Conservation (phyloP, 2,329 filamentous ascomycete species). For the Thermoascus crustaceus region DNA sequence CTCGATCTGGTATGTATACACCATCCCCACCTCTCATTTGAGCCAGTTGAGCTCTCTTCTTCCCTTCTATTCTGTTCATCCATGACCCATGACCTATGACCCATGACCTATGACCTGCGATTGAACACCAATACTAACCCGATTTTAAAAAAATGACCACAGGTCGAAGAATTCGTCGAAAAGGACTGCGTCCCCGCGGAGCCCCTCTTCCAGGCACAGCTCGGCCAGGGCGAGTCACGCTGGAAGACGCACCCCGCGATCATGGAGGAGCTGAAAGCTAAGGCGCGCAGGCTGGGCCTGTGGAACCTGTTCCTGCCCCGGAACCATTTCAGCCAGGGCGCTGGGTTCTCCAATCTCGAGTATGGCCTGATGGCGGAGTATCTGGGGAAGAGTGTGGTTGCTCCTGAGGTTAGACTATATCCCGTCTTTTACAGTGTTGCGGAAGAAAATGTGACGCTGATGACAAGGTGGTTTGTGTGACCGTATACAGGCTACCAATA, state of each 20-base stretch:
- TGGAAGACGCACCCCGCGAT: conserved; percentile 74
- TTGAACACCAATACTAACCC: no score
- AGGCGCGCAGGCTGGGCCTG: conserved; percentile 72
- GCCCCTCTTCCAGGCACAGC: conserved; percentile 67
- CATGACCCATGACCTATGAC: no score
- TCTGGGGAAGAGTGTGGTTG: conserved; percentile 75
- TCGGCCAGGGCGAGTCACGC: conserved; percentile 66
- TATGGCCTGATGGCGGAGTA: conserved; percentile 97
- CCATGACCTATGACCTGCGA: no score
- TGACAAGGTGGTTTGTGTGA: conserved; percentile 1
- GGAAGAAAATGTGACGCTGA: neutral
- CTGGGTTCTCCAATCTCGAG: conserved; percentile 90
- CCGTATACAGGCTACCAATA: conserved; percentile 62
- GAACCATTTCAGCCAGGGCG: conserved; percentile 90
- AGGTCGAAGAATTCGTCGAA: conserved; percentile 92
- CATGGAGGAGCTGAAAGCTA: conserved; percentile 80
- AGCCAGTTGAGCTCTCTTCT: neutral
- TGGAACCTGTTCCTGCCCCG: conserved; percentile 99
- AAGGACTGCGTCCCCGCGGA: conserved; percentile 90
- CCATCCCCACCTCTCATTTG: neutral
- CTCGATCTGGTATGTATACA: conserved; percentile 59
- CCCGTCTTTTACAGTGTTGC: conserved; percentile 15
- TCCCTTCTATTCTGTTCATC: neutral
- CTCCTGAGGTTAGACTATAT: conserved; percentile 54
- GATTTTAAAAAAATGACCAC: no score